Base-by-base conservation (phyloP, 2,329 filamentous ascomycete species). In the Fusarium agapanthi region DNA sequence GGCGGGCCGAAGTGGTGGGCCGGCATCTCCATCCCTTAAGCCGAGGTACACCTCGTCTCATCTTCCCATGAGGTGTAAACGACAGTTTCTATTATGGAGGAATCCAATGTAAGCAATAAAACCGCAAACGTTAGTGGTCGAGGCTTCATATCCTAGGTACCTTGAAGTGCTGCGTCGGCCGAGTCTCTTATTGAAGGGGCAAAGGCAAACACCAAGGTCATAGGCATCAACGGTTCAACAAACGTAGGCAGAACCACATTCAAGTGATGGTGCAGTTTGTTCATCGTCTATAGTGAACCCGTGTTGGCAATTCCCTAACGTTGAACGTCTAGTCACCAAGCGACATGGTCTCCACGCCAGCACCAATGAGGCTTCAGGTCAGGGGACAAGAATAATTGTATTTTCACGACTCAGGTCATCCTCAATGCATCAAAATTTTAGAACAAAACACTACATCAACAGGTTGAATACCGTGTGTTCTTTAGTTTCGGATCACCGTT, bases 1-100 rank as follows among this genome's bases (percentile, higher is more conserved):
- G 60, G 60, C 51, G 53, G 65, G 54, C 53, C 70, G 47, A 69
- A 32, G 56, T 61, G 55, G 69, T 72, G 69, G 69, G 45, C 48
- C 66, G 41, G 26, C 28, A 40, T 58, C n/a, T 43, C 34, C 26
- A 47, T 43, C 44, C 45, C 34, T 73, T 62, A 50, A 75, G 45
- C 74, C 74, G 74, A 75, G 74, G 74, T 67, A 59, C 48, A 45
- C 24, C 47, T 30, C 32, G 14, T 45, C 59, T 47, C 41, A 45
- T 53, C 24, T 22, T 38, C n/a, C 26, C 54, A 35, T 53, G 20
- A 38, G 51, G 9, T 34, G 14, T 16, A 16, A 34, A 34, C 32
- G 14, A 51, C 44, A 56, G 9, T 30, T 24, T 20, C 9, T 44
- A 16, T 55, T 20, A 43, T 43, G 16, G 22, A 34, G 18, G 30